Percentiles rank a stretch among this genome's conserved stretches.
Evolutionary conservation across 257 asterid genomes (phyloP).

Genomic region (Echites panduratus): DNA sequence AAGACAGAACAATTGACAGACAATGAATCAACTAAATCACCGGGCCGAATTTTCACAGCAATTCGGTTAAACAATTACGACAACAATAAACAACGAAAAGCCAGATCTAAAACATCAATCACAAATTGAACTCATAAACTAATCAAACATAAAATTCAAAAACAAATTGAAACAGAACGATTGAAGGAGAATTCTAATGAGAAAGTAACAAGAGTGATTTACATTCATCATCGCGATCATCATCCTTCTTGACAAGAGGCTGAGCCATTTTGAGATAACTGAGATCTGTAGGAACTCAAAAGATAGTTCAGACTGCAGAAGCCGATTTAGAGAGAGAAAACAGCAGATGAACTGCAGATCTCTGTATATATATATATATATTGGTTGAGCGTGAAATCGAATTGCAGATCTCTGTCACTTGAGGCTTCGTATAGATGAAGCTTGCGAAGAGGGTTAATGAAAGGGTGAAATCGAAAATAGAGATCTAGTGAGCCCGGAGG

Average conservation of each 20-base stretch:
- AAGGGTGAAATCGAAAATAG: neutral
- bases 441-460: neutral
- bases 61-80: neutral
- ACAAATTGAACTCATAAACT: neutral
- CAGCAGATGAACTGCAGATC: constrained; percentile 26
- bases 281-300: constrained; percentile 40
- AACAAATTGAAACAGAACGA: neutral
- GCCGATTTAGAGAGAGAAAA: neutral
- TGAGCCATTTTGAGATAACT: constrained; percentile 35
- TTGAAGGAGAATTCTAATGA: neutral
- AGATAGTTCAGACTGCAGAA: constrained; percentile 8
- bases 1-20: neutral
- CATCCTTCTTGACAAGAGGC: constrained; percentile 46
- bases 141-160: constrained; percentile 5
- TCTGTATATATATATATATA: neutral
- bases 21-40: neutral
- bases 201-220: neutral
- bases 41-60: neutral
- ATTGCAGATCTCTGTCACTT: constrained; percentile 18
- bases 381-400: neutral
- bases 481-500: neutral
- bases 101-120: constrained; percentile 21
- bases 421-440: neutral
- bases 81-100: neutral
- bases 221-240: constrained; percentile 54